These are phyloP conservation scores for Tetracladium maxilliforme DNA, from an alignment of 2,329 filamentous ascomycete species.

Conservation along the genomic window DNA sequence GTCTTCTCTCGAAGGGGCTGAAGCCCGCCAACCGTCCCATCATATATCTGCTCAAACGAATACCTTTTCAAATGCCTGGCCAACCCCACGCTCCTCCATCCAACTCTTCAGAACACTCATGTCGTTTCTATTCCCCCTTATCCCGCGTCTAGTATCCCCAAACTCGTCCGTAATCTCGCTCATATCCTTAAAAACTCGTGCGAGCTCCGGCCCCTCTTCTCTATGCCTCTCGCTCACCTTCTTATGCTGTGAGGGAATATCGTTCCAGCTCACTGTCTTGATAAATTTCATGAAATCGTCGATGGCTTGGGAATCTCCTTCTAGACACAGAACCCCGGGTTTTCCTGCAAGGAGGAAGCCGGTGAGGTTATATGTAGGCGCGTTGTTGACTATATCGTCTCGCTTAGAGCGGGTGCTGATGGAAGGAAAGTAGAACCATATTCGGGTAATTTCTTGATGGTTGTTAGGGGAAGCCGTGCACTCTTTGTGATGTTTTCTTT, in stretches of 20 bases:
- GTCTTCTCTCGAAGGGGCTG: too few relatives aligned
- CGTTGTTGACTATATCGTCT: conserved; percentile 38
- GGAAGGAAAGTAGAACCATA: conserved; percentile 50
- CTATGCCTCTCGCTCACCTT: conserved; percentile 42
- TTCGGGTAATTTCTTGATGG: conserved; percentile 24
- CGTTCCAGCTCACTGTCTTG: conserved; percentile 47
- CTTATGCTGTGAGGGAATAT: conserved; percentile 46
- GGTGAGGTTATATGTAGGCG: conserved; percentile 34
- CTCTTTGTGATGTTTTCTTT: conserved; percentile 7
- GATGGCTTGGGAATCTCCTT: conserved; percentile 28
- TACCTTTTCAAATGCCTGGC: conserved; percentile 27
- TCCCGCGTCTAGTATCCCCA: conserved; percentile 29
- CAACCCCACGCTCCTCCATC: conserved; percentile 27
- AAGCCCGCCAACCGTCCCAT: too few relatives aligned
- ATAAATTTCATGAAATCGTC: conserved; percentile 49
- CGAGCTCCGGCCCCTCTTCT: conserved; percentile 16
- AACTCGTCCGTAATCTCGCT: conserved; percentile 36
- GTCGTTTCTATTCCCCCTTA: conserved; percentile 32
- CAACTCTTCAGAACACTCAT: conserved; percentile 37
- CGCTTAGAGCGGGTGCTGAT: conserved; percentile 43
- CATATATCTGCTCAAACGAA: conserved; percentile 1
- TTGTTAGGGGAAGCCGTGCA: conserved; percentile 1
- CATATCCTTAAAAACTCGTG: conserved; percentile 37
- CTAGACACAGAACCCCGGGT: conserved; percentile 36
- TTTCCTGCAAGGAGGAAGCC: conserved; percentile 47